These are phyloP conservation scores for Erysimum cheiri DNA, from an alignment of 441 rosid genomes.

Conservation along the genomic window DNA sequence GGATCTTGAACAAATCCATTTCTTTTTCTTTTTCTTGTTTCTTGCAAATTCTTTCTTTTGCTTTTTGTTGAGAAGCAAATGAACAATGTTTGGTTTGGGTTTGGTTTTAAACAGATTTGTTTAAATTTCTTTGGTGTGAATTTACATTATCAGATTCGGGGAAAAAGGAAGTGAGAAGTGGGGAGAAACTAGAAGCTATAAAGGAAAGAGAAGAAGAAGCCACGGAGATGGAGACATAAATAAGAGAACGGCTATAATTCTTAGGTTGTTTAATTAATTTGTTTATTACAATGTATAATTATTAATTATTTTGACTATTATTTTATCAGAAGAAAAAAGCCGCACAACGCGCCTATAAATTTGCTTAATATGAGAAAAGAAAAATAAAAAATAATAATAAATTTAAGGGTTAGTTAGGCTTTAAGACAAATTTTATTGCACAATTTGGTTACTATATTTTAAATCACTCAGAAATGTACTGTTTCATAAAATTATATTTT, in stretches of 20 bases:
- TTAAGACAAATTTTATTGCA: too few species aligned
- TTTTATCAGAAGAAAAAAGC: conserved; percentile 21
- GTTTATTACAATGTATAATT: not conserved
- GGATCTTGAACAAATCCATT: conserved; percentile 60
- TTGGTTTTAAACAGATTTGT: conserved; percentile 27
- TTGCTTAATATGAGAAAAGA: not conserved
- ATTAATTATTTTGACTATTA: conserved; percentile 3
- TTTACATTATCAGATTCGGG: conserved; percentile 59
- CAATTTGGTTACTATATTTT: too few species aligned
- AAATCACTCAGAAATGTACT: too few species aligned
- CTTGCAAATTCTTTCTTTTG: conserved; percentile 14
- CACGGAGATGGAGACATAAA: conserved; percentile 27
- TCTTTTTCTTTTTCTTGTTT: not conserved
- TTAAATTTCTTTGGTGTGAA: conserved; percentile 27
- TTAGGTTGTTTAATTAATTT: conserved; percentile 24
- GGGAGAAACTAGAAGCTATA: conserved; percentile 43
- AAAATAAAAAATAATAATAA: not conserved
- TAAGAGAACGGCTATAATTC: conserved; percentile 41
- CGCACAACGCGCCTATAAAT: conserved; percentile 44
- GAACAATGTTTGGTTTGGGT: conserved; percentile 17
- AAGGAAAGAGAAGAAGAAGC: conserved; percentile 37
- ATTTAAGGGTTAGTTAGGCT: not conserved
- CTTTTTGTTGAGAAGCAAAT: conserved; percentile 32
- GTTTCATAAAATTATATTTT: too few species aligned
- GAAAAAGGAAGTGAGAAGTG: conserved; percentile 36